Evolutionary conservation across 2,329 filamentous ascomycete genomes (phyloP).

Genomic region (Apiospora malaysiana): DNA sequence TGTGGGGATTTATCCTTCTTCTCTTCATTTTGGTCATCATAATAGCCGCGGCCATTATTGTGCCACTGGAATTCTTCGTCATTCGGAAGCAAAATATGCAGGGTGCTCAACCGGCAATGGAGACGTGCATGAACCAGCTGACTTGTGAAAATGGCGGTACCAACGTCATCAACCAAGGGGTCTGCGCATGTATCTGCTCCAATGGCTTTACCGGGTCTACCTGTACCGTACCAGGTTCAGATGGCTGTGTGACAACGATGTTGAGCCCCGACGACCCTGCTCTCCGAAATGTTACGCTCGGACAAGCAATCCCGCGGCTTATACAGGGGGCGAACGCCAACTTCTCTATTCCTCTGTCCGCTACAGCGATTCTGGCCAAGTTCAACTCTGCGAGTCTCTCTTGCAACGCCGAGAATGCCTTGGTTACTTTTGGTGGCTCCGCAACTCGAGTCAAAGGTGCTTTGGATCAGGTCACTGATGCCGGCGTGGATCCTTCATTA

Average conservation of each 20-base stretch:
- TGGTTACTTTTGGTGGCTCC: constrained; percentile 79
- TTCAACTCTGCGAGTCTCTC: constrained; percentile 79
- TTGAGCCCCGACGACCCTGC: constrained; percentile 47
- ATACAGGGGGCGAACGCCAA: constrained; percentile 68
- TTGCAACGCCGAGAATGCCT: constrained; percentile 83
- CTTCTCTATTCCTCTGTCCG: constrained; percentile 78
- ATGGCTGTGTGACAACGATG: constrained; percentile 59
- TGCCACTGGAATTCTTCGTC: constrained; percentile 74
- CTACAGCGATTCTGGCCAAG: constrained; percentile 72
- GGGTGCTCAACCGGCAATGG: constrained; percentile 42
- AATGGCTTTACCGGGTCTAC: constrained; percentile 78
- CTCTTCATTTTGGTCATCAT: constrained; percentile 71
- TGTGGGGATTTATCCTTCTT: constrained; percentile 76
- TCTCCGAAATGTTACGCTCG: constrained; percentile 76
- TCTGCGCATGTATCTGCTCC: constrained; percentile 86
- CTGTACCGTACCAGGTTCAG: constrained; percentile 53
- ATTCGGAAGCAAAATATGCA: constrained; percentile 52
- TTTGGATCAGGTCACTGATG: constrained; percentile 35
- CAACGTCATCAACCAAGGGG: constrained; percentile 69
- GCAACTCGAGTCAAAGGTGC: constrained; percentile 31
- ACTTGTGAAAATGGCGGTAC: constrained; percentile 82
- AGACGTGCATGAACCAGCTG: constrained; percentile 64
- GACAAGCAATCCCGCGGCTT: constrained; percentile 77
- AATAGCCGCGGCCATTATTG: constrained; percentile 79
- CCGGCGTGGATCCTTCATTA: constrained; percentile 30